Percentiles rank a stretch among this genome's conserved stretches.
phyloP scores from a whole-genome alignment of 768 basidiomycete genomes.

The Xerocomellus chrysenteron region DNA sequence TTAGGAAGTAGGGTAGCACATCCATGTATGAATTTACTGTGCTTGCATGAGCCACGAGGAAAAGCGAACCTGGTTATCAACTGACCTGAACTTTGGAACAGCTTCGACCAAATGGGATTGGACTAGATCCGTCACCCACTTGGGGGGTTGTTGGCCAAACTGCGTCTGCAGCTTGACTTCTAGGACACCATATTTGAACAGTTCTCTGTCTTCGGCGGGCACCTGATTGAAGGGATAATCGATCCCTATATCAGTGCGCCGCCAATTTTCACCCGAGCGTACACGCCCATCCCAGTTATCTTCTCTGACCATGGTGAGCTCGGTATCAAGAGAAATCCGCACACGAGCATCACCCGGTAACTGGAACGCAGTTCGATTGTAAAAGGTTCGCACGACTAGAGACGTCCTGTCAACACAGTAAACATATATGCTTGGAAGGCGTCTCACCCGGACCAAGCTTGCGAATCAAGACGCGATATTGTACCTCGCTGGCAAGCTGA shows the following conservation, averaged over 20 bases:
- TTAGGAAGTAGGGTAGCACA: constrained; percentile 91
- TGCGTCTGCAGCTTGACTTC: constrained; percentile 99
- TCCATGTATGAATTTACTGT: constrained; percentile 92
- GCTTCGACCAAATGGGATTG: constrained; percentile 94
- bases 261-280: constrained; percentile 89
- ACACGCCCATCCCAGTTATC: constrained; percentile 89
- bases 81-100: constrained; percentile 93
- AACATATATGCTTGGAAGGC: neutral
- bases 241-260: constrained; percentile 90
- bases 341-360: constrained; percentile 98
- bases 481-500: constrained; percentile 95
- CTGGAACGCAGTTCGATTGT: constrained; percentile 98
- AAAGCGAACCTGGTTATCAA: neutral
- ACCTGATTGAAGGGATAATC: constrained; percentile 87
- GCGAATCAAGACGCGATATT: constrained; percentile 84
- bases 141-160: constrained; percentile 89
- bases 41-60: constrained; percentile 3
- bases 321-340: constrained; percentile 96
- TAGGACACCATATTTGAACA: constrained; percentile 95
- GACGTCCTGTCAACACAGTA: neutral
- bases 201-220: constrained; percentile 74
- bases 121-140: constrained; percentile 97
- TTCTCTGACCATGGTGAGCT: constrained; percentile 91
- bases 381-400: constrained; percentile 93
- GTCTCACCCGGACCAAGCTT: constrained; percentile 75